Conservation (phyloP, 106 monocot genomes). For the Triglochin maritima region DNA sequence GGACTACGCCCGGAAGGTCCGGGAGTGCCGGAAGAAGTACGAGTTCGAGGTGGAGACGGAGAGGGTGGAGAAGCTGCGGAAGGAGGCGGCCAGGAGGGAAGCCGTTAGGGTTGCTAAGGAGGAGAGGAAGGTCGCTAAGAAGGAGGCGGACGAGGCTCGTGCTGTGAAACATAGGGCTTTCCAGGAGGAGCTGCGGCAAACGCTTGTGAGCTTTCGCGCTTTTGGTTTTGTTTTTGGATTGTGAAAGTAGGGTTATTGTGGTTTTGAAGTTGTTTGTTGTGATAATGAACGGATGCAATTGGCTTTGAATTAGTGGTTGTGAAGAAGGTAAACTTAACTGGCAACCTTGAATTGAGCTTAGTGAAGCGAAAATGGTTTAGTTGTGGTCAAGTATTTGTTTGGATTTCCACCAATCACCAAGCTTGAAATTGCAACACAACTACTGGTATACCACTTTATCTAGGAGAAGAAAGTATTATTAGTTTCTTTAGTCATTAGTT, state of each 20-base stretch:
- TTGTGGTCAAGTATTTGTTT: too few relatives aligned
- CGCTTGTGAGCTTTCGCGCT: conserved; percentile 30
- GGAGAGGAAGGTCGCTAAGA: conserved; percentile 69
- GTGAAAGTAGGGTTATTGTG: neutral
- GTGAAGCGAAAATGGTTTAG: too few relatives aligned
- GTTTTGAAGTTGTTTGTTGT: neutral
- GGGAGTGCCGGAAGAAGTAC: conserved; percentile 59
- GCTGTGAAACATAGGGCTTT: conserved; percentile 53
- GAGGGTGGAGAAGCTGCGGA: conserved; percentile 48
- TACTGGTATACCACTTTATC: too few relatives aligned
- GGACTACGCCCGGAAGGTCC: conserved; percentile 64
- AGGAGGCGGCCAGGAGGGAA: conserved; percentile 60
- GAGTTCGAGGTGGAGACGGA: conserved; percentile 59
- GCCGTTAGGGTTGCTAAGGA: conserved; percentile 54
- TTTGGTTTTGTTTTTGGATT: neutral
- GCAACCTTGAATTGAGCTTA: too few relatives aligned
- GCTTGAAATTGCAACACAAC: too few relatives aligned
- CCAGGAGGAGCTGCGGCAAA: conserved; percentile 66
- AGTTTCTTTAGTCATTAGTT: too few relatives aligned
- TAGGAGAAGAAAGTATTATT: too few relatives aligned
- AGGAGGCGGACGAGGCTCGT: conserved; percentile 49
- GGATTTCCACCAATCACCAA: too few relatives aligned
- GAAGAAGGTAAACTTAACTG: too few relatives aligned
- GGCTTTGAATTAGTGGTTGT: too few relatives aligned
- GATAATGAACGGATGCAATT: too few relatives aligned